Percentiles rank a stretch among this genome's conserved stretches.
These are phyloP conservation scores for Carex pumila DNA, from an alignment of 176 grass and related monocot species.

Conservation along the genomic window DNA sequence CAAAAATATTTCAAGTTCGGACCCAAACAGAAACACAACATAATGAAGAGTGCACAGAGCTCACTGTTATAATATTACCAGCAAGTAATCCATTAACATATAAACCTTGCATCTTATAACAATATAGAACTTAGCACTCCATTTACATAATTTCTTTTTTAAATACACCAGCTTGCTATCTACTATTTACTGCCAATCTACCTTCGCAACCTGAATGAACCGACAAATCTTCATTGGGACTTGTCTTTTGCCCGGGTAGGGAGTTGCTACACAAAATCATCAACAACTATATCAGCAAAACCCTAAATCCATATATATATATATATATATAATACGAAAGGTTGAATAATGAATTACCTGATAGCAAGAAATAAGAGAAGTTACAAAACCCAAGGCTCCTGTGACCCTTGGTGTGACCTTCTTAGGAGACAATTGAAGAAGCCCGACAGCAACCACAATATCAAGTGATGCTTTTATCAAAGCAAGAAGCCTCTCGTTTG, in stretches of 20 bases:
- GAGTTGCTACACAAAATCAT: slow-evolving; percentile 17
- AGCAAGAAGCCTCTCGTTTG: slow-evolving; percentile 64
- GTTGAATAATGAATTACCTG: background rate
- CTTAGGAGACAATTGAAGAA: slow-evolving; percentile 78
- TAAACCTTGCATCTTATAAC: background rate
- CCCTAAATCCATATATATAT: background rate
- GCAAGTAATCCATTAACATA: background rate
- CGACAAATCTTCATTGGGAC: slow-evolving; percentile 9
- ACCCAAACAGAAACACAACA: background rate
- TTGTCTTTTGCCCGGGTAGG: slow-evolving; percentile 10
- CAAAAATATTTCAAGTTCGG: background rate
- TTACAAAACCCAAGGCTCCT: slow-evolving; percentile 73
- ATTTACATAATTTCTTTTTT: background rate
- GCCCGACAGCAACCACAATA: slow-evolving; percentile 71
- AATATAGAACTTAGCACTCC: slow-evolving; percentile 3
- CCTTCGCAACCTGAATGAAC: background rate
- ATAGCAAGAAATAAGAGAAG: slow-evolving; percentile 32
- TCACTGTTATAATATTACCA: background rate
- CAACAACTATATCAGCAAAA: background rate
- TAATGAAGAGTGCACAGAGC: background rate
- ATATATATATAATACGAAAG: background rate
- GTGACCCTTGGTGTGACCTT: slow-evolving; percentile 76
- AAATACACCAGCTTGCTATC: background rate
- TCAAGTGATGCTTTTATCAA: slow-evolving; percentile 78
- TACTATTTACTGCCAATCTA: background rate